Conservation (phyloP, 352 stramenopile species). For the Pythium rhizo-oryzae region DNA sequence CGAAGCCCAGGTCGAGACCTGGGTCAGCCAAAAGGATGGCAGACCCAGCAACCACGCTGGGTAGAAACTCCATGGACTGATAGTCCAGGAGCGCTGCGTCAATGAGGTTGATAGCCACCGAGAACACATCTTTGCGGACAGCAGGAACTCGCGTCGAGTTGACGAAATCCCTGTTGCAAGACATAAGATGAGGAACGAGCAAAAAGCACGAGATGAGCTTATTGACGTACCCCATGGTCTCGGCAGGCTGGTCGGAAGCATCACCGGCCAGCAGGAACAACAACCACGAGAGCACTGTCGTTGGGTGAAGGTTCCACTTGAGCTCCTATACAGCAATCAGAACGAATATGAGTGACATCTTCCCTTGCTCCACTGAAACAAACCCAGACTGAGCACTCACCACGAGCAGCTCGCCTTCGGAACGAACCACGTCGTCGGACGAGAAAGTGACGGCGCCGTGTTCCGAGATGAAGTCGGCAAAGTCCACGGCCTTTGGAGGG, state of each 20-base stretch:
- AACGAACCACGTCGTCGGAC: constrained; percentile 55
- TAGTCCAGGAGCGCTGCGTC: constrained; percentile 78
- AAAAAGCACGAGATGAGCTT: neutral
- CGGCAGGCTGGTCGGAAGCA: constrained; percentile 60
- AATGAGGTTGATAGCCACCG: constrained; percentile 65
- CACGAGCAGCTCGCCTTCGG: constrained; percentile 64
- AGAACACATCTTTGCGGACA: constrained; percentile 75
- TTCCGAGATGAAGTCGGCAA: constrained; percentile 64
- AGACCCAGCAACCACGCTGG: constrained; percentile 73
- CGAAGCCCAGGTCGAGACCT: constrained; percentile 72
- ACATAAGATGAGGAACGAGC: constrained; percentile 8
- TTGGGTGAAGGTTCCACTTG: constrained; percentile 83
- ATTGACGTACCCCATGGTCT: constrained; percentile 61
- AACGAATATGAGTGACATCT: neutral
- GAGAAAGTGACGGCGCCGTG: constrained; percentile 45
- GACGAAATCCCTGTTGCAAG: constrained; percentile 56
- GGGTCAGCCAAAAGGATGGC: constrained; percentile 72
- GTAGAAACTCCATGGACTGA: constrained; percentile 76
- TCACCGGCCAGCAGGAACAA: constrained; percentile 76
- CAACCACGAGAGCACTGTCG: constrained; percentile 74
- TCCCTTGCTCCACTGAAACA: too few species aligned
- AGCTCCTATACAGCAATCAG: constrained; percentile 50
- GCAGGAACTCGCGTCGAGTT: constrained; percentile 56
- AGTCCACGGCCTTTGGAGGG: constrained; percentile 68
- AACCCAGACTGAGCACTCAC: too few species aligned